These are phyloP conservation scores for Millerago galiae DNA, from an alignment of 805 yeast species.

Conservation along the genomic window DNA sequence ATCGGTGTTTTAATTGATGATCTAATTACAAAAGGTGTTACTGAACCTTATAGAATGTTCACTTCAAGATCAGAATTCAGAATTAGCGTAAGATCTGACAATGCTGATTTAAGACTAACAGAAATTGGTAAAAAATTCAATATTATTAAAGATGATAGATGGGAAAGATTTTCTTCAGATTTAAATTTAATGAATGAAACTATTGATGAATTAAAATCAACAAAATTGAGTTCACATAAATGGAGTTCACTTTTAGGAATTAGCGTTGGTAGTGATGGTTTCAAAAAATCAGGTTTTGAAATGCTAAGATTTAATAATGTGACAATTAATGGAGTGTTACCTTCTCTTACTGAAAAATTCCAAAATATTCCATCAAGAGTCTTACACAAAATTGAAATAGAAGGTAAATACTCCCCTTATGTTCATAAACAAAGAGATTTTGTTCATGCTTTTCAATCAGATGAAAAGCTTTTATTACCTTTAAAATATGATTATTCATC, in stretches of 20 bases:
- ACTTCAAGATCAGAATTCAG: slow-evolving; percentile 94
- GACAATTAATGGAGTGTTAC: slow-evolving; percentile 8
- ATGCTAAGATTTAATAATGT: slow-evolving; percentile 52
- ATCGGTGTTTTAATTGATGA: slow-evolving; percentile 93
- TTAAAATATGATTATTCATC: slow-evolving; percentile 51
- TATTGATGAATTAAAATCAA: slow-evolving; percentile 37
- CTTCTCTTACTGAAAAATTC: slow-evolving; percentile 18
- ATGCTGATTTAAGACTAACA: slow-evolving; percentile 85
- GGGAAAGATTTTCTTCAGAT: slow-evolving; percentile 41
- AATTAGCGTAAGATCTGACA: slow-evolving; percentile 84
- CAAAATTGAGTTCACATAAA: slow-evolving; percentile 44
- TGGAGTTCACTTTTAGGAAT: slow-evolving; percentile 54
- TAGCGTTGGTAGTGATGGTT: slow-evolving; percentile 48
- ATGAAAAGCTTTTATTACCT: slow-evolving; percentile 75
- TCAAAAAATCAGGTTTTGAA: slow-evolving; percentile 61
- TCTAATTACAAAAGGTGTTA: slow-evolving; percentile 89
- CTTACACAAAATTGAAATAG: slow-evolving; percentile 59
- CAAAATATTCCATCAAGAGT: slow-evolving; percentile 38
- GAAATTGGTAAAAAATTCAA: slow-evolving; percentile 60
- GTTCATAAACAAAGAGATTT: slow-evolving; percentile 64
- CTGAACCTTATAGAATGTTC: slow-evolving; percentile 97
- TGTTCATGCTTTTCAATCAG: slow-evolving; percentile 74
- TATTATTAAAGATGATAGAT: slow-evolving; percentile 56
- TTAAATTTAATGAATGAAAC: slow-evolving; percentile 36
- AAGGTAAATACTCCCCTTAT: slow-evolving; percentile 80